phyloP scores from a whole-genome alignment of 176 grass and related monocot species.

The Phragmites australis region DNA sequence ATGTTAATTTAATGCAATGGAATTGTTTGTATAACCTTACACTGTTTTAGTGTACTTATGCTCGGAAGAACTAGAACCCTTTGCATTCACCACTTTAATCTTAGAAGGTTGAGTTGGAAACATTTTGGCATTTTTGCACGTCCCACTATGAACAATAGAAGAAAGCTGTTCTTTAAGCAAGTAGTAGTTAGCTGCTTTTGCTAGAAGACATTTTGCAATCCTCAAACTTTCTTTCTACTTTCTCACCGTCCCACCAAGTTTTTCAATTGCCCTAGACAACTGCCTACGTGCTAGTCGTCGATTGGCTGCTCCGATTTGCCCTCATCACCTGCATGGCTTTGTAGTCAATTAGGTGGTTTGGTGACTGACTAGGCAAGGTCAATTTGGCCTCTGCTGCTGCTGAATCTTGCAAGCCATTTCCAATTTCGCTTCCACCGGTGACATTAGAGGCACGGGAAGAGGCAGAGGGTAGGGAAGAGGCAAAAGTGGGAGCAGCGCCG shows the following conservation, averaged over 20 bases:
- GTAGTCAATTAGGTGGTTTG: too few relatives aligned
- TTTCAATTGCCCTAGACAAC: too few relatives aligned
- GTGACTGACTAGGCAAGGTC: too few relatives aligned
- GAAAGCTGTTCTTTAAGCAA: neutral
- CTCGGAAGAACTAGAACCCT: neutral
- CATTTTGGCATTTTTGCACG: neutral
- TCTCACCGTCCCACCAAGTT: neutral
- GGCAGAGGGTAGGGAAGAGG: too few relatives aligned
- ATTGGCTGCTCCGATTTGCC: too few relatives aligned
- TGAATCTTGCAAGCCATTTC: too few relatives aligned
- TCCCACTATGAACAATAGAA: neutral
- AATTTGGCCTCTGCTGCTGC: too few relatives aligned
- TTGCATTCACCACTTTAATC: neutral
- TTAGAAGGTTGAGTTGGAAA: slow-evolving; percentile 10
- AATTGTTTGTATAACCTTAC: neutral
- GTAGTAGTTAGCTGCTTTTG: neutral
- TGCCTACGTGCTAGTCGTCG: too few relatives aligned
- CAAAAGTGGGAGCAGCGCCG: too few relatives aligned
- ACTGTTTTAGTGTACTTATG: neutral
- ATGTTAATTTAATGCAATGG: neutral
- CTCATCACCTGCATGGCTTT: too few relatives aligned
- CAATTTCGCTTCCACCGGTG: too few relatives aligned
- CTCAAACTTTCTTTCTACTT: neutral
- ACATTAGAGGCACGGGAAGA: too few relatives aligned
- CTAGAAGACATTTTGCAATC: neutral